A percentile compares a stretch with the other conserved stretches of the same genome.
phyloP scores from a whole-genome alignment of 176 grass and related monocot genomes.

The Thinopyrum elongatum region DNA sequence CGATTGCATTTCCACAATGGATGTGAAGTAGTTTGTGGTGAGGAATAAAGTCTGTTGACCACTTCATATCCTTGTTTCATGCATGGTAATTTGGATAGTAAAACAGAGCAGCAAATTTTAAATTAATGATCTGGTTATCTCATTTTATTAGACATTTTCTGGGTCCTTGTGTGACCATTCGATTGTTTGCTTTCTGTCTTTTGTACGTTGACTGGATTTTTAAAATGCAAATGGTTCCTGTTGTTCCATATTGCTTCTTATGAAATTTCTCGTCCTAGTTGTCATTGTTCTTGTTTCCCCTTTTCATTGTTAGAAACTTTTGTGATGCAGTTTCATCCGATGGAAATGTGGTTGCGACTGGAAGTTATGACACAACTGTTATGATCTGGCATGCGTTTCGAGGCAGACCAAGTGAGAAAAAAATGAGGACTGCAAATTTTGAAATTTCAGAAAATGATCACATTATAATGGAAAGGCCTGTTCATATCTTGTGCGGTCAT shows the following conservation, averaged over 20 bases:
- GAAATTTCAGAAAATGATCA: slow-evolving; percentile 70
- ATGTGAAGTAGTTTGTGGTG: neutral
- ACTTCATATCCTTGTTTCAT: neutral
- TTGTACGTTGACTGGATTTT: slow-evolving; percentile 15
- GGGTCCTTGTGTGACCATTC: neutral
- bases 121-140: neutral
- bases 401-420: slow-evolving; percentile 67
- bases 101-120: neutral
- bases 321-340: slow-evolving; percentile 80
- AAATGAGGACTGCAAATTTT: slow-evolving; percentile 44
- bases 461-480: slow-evolving; percentile 73
- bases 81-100: slow-evolving; percentile 1
- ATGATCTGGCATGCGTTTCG: slow-evolving; percentile 97
- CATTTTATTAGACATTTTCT: slow-evolving; percentile 10
- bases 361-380: slow-evolving; percentile 98
- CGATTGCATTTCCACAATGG: neutral
- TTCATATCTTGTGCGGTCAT: slow-evolving; percentile 96
- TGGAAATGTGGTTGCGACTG: slow-evolving; percentile 81
- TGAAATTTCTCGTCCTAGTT: neutral
- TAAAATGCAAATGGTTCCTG: neutral
- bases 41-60: neutral
- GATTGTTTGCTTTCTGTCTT: neutral
- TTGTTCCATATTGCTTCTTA: neutral
- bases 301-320: slow-evolving; percentile 3
- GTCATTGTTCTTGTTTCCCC: neutral